Evolutionary conservation across 768 basidiomycete genomes (phyloP), one percentile per base, ranked within the genome.

Genomic region (Tricholoma matsutake): DNA sequence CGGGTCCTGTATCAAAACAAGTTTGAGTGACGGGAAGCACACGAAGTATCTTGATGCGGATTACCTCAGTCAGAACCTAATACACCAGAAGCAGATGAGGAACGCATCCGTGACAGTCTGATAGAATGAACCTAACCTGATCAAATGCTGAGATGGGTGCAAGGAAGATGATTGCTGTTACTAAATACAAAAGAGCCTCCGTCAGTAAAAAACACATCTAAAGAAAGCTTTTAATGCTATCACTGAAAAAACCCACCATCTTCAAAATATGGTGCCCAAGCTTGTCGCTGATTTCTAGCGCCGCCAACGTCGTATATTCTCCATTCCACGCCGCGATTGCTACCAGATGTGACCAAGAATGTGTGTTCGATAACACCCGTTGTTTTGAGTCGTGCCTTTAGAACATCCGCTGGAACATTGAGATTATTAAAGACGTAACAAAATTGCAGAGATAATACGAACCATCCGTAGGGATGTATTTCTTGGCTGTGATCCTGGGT

Each of bases 231-330:
- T 16, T 57, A 54, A 6, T 18, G 29, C 2, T 32, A 31, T 32
- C 14, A 18, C 43, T 20, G 5, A 56, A 14, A 29, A 4, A 32
- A 76, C 81, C 67, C 65, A 91, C 91, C 89, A 71, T 92, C 87
- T 66, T 92, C 88, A 64, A 94, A 94, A 73, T 92, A 94, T 4
- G 92, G 91, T 11, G 89, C 89, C 92, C 92, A 94, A 1, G 91
- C 90, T 62, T 89, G 87, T 57, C 92, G 84, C 72, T 92, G 91
- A 69, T 86, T 88, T 60, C 87, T 82, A 31, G 91, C 82, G 20
- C 91, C 92, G 58, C 92, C 92, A 14, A 94, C 92, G 69, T 94
- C 92, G 71, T 92, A 93, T 55, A 94, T 87, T 62, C 85, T 86
- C 92, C 92, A 94, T 65, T 87, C 82, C 2, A 85, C 79, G 11